Percentiles rank a stretch among this genome's conserved stretches.
These are phyloP conservation scores for Tothia fuscella DNA, from an alignment of 2,329 filamentous ascomycete genomes.

Conservation along the genomic window DNA sequence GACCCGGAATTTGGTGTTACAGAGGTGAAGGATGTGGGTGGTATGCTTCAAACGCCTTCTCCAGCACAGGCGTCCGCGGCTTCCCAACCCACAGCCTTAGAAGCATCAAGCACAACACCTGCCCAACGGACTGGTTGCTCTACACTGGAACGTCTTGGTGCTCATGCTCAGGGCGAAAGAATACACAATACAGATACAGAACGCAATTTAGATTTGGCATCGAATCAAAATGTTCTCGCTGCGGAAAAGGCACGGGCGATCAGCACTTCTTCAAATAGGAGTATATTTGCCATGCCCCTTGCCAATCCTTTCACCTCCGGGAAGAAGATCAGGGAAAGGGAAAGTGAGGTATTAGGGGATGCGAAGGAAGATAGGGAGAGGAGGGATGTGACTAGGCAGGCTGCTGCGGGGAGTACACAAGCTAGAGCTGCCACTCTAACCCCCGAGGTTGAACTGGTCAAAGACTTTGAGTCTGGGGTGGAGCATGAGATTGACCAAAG, in stretches of 20 bases:
- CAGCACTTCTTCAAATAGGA: conserved; percentile 5
- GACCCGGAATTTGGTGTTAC: too few species aligned
- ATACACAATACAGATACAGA: conserved; percentile 78
- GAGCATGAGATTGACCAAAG: too few species aligned
- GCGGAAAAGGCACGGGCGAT: conserved; percentile 53
- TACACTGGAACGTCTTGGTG: conserved; percentile 61
- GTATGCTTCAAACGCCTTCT: too few species aligned
- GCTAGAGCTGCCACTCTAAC: too few species aligned
- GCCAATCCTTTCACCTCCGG: conserved; percentile 26
- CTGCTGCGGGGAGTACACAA: too few species aligned
- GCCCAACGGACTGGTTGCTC: conserved; percentile 58
- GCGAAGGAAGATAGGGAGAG: conserved; percentile 44
- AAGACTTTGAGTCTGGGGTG: too few species aligned
- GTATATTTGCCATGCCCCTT: conserved; percentile 16
- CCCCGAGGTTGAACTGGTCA: too few species aligned
- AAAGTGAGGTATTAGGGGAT: conserved; percentile 57
- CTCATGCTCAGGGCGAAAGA: conserved; percentile 68
- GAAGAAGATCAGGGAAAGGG: conserved; percentile 50
- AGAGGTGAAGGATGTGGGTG: too few species aligned
- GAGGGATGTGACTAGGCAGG: conserved; percentile 43
- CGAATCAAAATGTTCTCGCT: conserved; percentile 65
- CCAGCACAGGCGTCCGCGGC: too few species aligned
- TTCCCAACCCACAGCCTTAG: too few species aligned
- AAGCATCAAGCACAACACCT: too few species aligned
- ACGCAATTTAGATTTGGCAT: conserved; percentile 66